Percentiles rank a stretch among this genome's conserved stretches.
These are phyloP conservation scores for Gracilaria gracilis DNA, from an alignment of 23 red algal genomes.

Conservation along the genomic window DNA sequence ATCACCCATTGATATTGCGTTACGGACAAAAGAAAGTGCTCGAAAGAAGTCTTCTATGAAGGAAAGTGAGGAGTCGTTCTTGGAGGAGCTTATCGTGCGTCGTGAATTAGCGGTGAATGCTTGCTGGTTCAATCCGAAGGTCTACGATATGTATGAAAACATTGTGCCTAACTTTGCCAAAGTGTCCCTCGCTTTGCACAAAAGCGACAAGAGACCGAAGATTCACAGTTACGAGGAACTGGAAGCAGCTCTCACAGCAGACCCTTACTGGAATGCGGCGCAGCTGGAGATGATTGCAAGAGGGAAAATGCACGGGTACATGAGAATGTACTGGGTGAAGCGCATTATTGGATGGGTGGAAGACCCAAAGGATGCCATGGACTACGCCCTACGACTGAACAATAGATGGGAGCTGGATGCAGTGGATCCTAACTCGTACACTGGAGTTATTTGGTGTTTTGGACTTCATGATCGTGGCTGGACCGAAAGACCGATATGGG, in stretches of 20 bases:
- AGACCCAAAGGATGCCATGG: constrained; percentile 72
- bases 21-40: constrained; percentile 31
- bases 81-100: constrained; percentile 98
- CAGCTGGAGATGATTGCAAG: constrained; percentile 91
- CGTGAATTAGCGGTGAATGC: constrained; percentile 97
- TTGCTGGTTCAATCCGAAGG: constrained; percentile 74
- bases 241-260: constrained; percentile 76
- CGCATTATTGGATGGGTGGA: constrained; percentile 95
- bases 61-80: constrained; percentile 76
- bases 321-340: constrained; percentile 99
- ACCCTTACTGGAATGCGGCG: constrained; percentile 94
- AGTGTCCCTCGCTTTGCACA: constrained; percentile 72
- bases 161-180: constrained; percentile 78
- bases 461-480: constrained; percentile 94
- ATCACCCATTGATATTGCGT: constrained; percentile 85
- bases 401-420: constrained; percentile 96
- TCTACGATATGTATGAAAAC: constrained; percentile 80
- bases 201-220: constrained; percentile 70
- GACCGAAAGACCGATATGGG: constrained; percentile 89
- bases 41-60: constrained; percentile 34
- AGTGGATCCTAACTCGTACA: constrained; percentile 89
- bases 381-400: constrained; percentile 79
- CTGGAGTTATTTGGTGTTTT: constrained; percentile 93
- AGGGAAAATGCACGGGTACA: constrained; percentile 92
- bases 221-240: constrained; percentile 83